These are phyloP conservation scores for Xylariales sp. DNA, from an alignment of 2,329 filamentous ascomycete genomes.

Conservation along the genomic window DNA sequence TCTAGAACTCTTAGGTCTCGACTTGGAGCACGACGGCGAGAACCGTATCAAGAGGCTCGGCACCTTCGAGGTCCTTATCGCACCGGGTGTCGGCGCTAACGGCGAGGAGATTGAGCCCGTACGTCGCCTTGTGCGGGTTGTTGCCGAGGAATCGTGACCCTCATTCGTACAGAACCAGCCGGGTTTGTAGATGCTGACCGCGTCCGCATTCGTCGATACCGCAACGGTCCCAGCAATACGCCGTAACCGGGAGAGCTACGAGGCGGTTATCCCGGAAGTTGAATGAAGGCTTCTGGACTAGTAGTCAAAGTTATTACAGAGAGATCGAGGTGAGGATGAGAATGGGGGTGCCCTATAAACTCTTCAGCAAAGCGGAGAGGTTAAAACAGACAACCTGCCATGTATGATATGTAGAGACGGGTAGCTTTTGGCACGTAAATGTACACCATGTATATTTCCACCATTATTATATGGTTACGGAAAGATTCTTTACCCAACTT, in stretches of 20 bases:
- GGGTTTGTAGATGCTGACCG: background rate
- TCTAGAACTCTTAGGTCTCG: conserved; percentile 51
- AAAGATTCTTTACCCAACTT: background rate
- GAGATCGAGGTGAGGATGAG: background rate
- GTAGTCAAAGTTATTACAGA: background rate
- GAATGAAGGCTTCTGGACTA: background rate
- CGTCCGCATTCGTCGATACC: background rate
- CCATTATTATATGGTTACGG: background rate
- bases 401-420: conserved; percentile 17
- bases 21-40: conserved; percentile 42
- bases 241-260: background rate
- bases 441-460: conserved; percentile 34
- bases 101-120: conserved; percentile 50
- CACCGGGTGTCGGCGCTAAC: conserved; percentile 39
- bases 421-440: conserved; percentile 21
- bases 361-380: background rate
- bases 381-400: background rate
- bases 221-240: background rate
- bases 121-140: conserved; percentile 51
- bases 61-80: conserved; percentile 54
- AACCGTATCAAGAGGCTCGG: conserved; percentile 58
- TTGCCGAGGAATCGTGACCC: conserved; percentile 44
- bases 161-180: background rate
- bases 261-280: background rate
- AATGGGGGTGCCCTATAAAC: background rate